Evolutionary conservation across 2,329 filamentous ascomycete genomes (phyloP).

Genomic region (Monilinia polystroma): DNA sequence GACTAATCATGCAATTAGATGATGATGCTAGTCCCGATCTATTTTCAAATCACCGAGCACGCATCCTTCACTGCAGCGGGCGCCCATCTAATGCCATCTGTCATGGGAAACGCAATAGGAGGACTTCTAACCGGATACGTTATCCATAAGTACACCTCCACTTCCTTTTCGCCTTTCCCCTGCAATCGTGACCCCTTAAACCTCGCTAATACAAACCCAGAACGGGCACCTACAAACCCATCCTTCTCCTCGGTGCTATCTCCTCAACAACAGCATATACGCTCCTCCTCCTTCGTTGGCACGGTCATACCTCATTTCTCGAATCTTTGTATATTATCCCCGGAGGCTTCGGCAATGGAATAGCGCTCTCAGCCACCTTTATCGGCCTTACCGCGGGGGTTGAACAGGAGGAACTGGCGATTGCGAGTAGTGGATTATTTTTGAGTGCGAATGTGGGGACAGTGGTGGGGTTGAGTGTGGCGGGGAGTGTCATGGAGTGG

Average conservation of each 20-base stretch:
- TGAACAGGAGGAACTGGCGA: slow-evolving; percentile 47
- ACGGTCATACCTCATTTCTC: slow-evolving; percentile 54
- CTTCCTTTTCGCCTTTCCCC: neutral
- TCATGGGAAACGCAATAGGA: slow-evolving; percentile 64
- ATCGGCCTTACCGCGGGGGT: slow-evolving; percentile 50
- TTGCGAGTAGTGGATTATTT: slow-evolving; percentile 50
- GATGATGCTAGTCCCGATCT: no score
- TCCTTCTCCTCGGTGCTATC: slow-evolving; percentile 52
- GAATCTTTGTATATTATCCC: slow-evolving; percentile 62
- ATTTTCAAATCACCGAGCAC: slow-evolving; percentile 49
- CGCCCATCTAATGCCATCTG: slow-evolving; percentile 63
- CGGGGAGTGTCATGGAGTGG: slow-evolving; percentile 28
- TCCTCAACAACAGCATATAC: slow-evolving; percentile 51
- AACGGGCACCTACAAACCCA: slow-evolving; percentile 59
- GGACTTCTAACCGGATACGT: slow-evolving; percentile 55
- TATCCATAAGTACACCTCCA: slow-evolving; percentile 36
- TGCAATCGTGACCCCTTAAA: neutral
- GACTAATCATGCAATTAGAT: no score
- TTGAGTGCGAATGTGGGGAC: slow-evolving; percentile 40
- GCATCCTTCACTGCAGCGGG: slow-evolving; percentile 58
- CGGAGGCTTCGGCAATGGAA: slow-evolving; percentile 51
- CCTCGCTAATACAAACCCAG: slow-evolving; percentile 10
- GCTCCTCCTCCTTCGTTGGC: slow-evolving; percentile 57
- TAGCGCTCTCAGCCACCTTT: slow-evolving; percentile 49
- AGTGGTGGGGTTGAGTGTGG: slow-evolving; percentile 31